Base-by-base conservation (phyloP, 176 grass and related monocot genomes). In the Metroxylon sagu region DNA sequence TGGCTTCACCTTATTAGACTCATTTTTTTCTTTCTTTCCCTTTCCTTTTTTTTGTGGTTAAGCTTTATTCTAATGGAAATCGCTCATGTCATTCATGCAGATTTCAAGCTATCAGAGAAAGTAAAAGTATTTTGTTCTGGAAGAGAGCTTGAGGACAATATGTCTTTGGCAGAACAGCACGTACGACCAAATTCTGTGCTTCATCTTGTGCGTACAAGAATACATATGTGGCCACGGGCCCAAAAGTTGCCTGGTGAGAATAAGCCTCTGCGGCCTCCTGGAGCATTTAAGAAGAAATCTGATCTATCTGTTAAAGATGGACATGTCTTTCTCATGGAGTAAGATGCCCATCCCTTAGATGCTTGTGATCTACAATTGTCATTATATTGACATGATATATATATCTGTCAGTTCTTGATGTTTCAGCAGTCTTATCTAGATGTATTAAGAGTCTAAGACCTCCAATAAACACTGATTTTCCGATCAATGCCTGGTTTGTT, bases 241-340 rank as follows among this genome's bases (percentile, higher is more conserved):
- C 86, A 97, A 68, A 91, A 80, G 64, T 83, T 97, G 53, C 93
- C 81, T 70, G 84, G 84, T 50, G 87, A 91, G 71, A 77, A 88
- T 66, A 97, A 79, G 71, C 78, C 93, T 72, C 63, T 87, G 64
- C 78, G 83, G 48, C 77, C 81, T 75, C 78, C 93, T 62, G 86
- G 83, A 25, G 87, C 87, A 70, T 91, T 91, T 77, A 97, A 85
- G 74, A 97, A 88, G 74, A 97, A 88, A 85, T 54, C 79, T 26
- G 92, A 97, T 28, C 77, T 97, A 60, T 97, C 92, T 7, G 73
- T 91, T 29, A 97, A 80, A 66, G 92, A 97, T 75, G 92, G 92
- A 12, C 84, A 88, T 82, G 81, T 91, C 48, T 88, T 97, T 80
- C 77, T 97, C 56, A 83, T 91, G 81, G 92, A 97, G 92, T 97